A percentile compares a stretch with the other conserved stretches of the same genome.
Conservation (phyloP, 495 filamentous ascomycete species). For the Penicillium cosmopolitanum region DNA sequence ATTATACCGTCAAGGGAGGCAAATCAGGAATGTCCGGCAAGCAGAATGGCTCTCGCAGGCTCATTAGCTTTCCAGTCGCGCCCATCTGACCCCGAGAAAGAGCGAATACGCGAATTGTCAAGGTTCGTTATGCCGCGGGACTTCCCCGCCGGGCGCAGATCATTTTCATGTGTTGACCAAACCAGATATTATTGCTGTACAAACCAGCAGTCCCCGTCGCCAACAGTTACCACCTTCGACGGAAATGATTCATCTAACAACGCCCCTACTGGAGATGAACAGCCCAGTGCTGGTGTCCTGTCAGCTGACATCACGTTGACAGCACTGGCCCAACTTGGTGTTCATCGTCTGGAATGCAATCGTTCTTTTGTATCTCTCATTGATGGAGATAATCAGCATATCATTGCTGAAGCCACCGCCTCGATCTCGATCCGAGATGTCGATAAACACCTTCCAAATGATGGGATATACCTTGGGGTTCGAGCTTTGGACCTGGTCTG, state of each 20-base stretch:
- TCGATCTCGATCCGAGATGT: conserved; percentile 50
- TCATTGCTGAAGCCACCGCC: conserved; percentile 65
- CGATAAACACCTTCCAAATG: conserved; percentile 36
- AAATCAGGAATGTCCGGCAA: conserved; percentile 7
- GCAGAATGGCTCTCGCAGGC: conserved; percentile 17
- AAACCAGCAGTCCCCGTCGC: conserved; percentile 10
- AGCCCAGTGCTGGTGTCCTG: conserved; percentile 19
- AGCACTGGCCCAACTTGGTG: conserved; percentile 64
- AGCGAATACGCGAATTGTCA: conserved; percentile 29
- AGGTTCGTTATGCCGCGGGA: conserved; percentile 14
- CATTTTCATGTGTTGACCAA: background rate
- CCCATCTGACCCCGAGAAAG: conserved; percentile 24
- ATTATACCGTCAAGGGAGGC: background rate
- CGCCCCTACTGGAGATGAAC: conserved; percentile 19
- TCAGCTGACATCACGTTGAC: conserved; percentile 63
- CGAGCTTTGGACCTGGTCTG: conserved; percentile 44
- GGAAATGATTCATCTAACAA: conserved; percentile 1
- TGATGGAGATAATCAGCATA: conserved; percentile 58
- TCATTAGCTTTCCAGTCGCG: conserved; percentile 16
- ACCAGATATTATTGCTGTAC: conserved; percentile 39
- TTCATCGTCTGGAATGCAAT: conserved; percentile 53
- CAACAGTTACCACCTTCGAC: background rate
- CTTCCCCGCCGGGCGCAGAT: background rate
- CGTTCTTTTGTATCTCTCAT: conserved; percentile 64
- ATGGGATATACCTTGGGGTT: conserved; percentile 49